Base-by-base conservation (phyloP, 257 asterid genomes). In the Salvia hispanica region DNA sequence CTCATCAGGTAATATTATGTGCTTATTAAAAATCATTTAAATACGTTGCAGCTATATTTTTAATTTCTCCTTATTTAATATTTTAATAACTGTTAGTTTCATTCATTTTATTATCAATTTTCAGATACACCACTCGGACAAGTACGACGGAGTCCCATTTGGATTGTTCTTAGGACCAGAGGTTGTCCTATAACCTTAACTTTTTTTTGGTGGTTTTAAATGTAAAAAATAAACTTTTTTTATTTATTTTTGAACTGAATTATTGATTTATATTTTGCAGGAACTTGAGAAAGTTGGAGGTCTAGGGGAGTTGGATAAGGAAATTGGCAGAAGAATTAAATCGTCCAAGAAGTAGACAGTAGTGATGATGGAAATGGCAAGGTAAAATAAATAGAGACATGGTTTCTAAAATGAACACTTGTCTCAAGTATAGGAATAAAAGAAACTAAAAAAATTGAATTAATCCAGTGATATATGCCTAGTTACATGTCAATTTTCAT, bases 111-210 rank as follows among this genome's bases (percentile, higher is more conserved):
- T 21, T 44, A 12, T 65, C 5, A 14, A 46, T 33, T 70, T 72
- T 79, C 88, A 88, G 97, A 81, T 91, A 8, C 98, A 88, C 73
- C 98, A 91, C 60, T 76, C 96, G 56, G 97, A 91, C 37, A 88
- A 91, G 76, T 91, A 85, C 77, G 40, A 86, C 1, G 97, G 97
- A 10, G 95, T 91, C 18, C 97, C 97, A 36, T 91, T 85, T 57
- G 97, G 97, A 57, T 54, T 91, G 82, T 91, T 91, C 78, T 75
- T 91, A 9, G 97, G 97, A 68, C 96, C 82, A 7, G 83, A 74
- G 95, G 97, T 90, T 16, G 50, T 44, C 9, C 51, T 15, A 21
- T 25, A 12, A 34, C 10, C 4, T 5, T 21, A 4, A 12, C 6
- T 12, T 55, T 11, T 8, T 54, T 25, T 4, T 37, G 12, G 1